Evolutionary conservation across 768 basidiomycete genomes (phyloP).

Genomic region (Pleurotus sapidus): DNA sequence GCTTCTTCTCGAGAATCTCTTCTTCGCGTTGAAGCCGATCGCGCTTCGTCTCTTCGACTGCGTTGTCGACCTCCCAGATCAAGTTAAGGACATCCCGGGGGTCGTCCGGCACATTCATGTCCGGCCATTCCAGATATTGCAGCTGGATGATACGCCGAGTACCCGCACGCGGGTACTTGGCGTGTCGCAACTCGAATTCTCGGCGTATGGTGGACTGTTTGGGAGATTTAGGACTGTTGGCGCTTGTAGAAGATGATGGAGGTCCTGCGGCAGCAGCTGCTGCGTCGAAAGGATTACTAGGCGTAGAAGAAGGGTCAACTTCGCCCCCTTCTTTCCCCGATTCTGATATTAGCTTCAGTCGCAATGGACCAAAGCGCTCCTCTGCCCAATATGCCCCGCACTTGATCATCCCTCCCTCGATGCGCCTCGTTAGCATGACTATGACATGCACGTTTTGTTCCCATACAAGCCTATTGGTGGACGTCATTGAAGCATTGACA

Average conservation of each 20-base stretch:
- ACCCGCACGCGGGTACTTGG: slow-evolving; percentile 52
- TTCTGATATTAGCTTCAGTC: slow-evolving; percentile 40
- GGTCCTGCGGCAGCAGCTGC: not conserved
- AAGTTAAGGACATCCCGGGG: slow-evolving; percentile 73
- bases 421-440: slow-evolving; percentile 93
- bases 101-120: slow-evolving; percentile 91
- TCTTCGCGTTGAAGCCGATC: slow-evolving; percentile 11
- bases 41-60: slow-evolving; percentile 30
- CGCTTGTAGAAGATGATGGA: not conserved
- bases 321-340: slow-evolving; percentile 15
- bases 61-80: slow-evolving; percentile 64
- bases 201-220: slow-evolving; percentile 42
- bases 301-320: slow-evolving; percentile 7
- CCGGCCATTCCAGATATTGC: slow-evolving; percentile 95
- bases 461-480: slow-evolving; percentile 67
- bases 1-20: not conserved
- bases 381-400: slow-evolving; percentile 89
- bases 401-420: slow-evolving; percentile 86
- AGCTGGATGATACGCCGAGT: slow-evolving; percentile 78
- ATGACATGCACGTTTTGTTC: slow-evolving; percentile 94
- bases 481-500: not conserved
- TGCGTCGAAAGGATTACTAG: not conserved
- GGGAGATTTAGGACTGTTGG: not conserved
- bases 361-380: slow-evolving; percentile 66
- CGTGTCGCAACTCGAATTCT: slow-evolving; percentile 67